Evolutionary conservation across 208 protist species (phyloP), one percentile per base, ranked within the genome.

Genomic region (Wallacemonas sp.): DNA sequence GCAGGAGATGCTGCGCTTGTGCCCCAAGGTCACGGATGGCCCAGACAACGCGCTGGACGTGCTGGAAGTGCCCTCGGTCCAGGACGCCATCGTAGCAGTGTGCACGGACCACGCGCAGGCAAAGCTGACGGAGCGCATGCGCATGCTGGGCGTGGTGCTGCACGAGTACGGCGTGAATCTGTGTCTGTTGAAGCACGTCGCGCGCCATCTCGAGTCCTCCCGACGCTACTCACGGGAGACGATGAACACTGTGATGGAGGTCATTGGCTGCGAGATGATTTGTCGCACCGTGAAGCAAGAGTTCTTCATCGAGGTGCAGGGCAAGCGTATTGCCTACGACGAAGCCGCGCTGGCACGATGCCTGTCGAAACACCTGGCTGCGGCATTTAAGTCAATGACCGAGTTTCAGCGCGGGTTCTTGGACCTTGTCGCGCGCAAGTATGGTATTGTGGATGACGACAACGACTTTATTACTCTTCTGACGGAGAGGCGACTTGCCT

Each of bases 291-390:
- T 89, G 10, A 93, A 93, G 68, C 83, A 93, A 48, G 87, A 93
- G 66, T 87, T 93, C 60, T 93, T 87, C 64, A 87, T 81, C 17
- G 87, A 90, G 37, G 76, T 91, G 13, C 87, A 93, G 63, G 87
- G 87, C 36, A 90, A 89, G 58, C 80, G 83, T 42, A 76, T 76
- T 3, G 87, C 87, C n/a, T 91, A 93, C 69, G 82, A 90, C 68
- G 81, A 93, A 39, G 60, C 66, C 3, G 64, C 66, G 10, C 42
- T 89, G 30, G 46, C 70, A 6, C 60, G 68, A 5, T 63, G 61
- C 15, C 76, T 93, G 12, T 82, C 78, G 5, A 77, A 76, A 33
- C 79, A 91, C 63, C 71, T 93, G 15, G 82, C 61, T 46, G 60
- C 68, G 29, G 82, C 64, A 21, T 91, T 93, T 61, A 66, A 69